Evolutionary conservation across 495 filamentous ascomycete genomes (phyloP).

Genomic region (Articulospora tetracladia): DNA sequence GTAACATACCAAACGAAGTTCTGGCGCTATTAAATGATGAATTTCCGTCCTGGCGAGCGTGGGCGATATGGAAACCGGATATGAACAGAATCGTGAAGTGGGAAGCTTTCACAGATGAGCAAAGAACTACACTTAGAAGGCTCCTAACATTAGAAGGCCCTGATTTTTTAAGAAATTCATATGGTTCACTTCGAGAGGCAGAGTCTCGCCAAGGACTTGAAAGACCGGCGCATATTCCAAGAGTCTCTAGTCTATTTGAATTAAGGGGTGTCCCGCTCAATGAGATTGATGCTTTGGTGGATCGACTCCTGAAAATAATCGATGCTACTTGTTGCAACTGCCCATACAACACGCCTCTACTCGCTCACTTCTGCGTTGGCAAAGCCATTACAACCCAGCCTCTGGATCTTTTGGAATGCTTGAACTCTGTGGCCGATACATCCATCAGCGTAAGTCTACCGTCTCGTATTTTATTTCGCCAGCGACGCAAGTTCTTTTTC

Average conservation of each 20-base stretch:
- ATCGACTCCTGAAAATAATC: constrained; percentile 2
- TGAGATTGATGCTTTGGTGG: not conserved
- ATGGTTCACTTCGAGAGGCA: constrained; percentile 10
- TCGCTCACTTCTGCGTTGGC: constrained; percentile 7
- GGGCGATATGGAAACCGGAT: constrained; percentile 9
- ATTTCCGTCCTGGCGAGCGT: constrained; percentile 6
- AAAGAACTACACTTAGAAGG: not conserved
- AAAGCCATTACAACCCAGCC: not conserved
- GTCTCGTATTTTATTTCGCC: not conserved
- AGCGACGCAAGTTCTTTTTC: no score
- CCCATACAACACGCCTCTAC: not conserved
- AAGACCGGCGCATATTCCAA: not conserved
- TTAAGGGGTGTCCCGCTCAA: not conserved
- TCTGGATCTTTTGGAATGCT: not conserved
- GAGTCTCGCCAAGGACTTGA: not conserved
- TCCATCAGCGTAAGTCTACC: constrained; percentile 2
- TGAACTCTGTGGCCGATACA: not conserved
- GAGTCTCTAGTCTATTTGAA: not conserved
- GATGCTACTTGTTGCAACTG: not conserved
- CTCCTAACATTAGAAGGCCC: constrained; percentile 9
- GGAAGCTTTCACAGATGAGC: not conserved
- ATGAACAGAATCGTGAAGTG: not conserved
- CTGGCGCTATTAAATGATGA: not conserved
- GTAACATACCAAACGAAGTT: not conserved
- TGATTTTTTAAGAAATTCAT: constrained; percentile 2